These are phyloP conservation scores for Dipodascus geniculatus DNA, from an alignment of 805 yeast species.

Conservation along the genomic window DNA sequence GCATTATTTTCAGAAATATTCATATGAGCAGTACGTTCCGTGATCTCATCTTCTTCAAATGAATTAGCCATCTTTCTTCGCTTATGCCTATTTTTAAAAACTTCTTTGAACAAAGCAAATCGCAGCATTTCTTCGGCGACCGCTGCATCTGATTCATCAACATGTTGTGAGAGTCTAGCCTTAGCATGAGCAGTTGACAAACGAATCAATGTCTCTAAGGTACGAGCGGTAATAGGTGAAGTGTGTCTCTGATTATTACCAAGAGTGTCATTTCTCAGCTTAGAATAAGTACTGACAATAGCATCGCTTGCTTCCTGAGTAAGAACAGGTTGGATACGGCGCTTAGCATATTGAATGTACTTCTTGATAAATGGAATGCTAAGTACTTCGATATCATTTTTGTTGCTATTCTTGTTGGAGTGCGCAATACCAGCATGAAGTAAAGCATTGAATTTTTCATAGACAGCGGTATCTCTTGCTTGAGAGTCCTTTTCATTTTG, in stretches of 20 bases:
- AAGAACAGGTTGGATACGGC: conserved; percentile 70
- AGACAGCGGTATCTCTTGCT: conserved; percentile 39
- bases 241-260: conserved; percentile 40
- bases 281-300: conserved; percentile 70
- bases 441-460: conserved; percentile 70
- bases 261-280: conserved; percentile 64
- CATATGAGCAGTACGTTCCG: conserved; percentile 12
- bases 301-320: conserved; percentile 66
- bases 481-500: conserved; percentile 35
- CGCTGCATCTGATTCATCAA: conserved; percentile 66
- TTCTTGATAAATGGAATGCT: conserved; percentile 81
- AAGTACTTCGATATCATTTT: conserved; percentile 38
- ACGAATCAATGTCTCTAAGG: conserved; percentile 90
- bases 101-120: conserved; percentile 77
- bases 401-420: conserved; percentile 21
- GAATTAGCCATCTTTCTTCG: conserved; percentile 24
- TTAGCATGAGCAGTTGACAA: conserved; percentile 94
- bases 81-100: conserved; percentile 30
- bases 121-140: conserved; percentile 79
- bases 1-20: conserved; percentile 30
- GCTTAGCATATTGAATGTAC: conserved; percentile 88
- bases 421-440: conserved; percentile 66
- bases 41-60: conserved; percentile 36
- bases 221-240: conserved; percentile 96
- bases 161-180: conserved; percentile 68